Conservation (phyloP, 176 grass and related monocot genomes). For the Eragrostis curvula region DNA sequence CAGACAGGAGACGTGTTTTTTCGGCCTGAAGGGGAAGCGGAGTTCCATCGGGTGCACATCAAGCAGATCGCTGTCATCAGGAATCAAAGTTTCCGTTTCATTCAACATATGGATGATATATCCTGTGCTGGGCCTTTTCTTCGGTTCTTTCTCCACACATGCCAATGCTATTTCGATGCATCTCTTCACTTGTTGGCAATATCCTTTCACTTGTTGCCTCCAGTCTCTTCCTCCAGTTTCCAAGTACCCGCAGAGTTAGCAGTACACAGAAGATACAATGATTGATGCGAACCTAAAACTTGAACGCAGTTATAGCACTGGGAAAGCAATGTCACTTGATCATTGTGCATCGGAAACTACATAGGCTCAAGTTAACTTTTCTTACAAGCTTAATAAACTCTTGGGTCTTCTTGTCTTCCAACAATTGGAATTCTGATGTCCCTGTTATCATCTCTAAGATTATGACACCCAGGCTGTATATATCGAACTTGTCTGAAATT, state of each 20-base stretch:
- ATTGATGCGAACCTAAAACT: no score
- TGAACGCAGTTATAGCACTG: no score
- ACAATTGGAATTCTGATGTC: neutral
- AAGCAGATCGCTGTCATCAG: neutral
- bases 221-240: neutral
- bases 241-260: neutral
- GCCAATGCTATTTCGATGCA: neutral
- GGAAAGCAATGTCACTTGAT: no score
- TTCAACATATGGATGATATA: neutral
- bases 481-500: neutral
- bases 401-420: no score
- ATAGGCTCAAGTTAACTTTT: no score
- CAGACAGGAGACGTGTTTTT: neutral
- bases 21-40: neutral
- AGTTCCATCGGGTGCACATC: neutral
- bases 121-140: neutral
- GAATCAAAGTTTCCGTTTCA: neutral
- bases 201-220: neutral
- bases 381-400: neutral
- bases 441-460: neutral
- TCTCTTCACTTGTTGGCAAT: neutral
- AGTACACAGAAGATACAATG: no score
- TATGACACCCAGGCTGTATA: neutral
- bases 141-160: neutral
- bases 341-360: no score